Percentiles rank a stretch among this genome's conserved stretches.
These are phyloP conservation scores for Chamaecyparis obtusa DNA, from an alignment of 75 land plant species.

Conservation along the genomic window DNA sequence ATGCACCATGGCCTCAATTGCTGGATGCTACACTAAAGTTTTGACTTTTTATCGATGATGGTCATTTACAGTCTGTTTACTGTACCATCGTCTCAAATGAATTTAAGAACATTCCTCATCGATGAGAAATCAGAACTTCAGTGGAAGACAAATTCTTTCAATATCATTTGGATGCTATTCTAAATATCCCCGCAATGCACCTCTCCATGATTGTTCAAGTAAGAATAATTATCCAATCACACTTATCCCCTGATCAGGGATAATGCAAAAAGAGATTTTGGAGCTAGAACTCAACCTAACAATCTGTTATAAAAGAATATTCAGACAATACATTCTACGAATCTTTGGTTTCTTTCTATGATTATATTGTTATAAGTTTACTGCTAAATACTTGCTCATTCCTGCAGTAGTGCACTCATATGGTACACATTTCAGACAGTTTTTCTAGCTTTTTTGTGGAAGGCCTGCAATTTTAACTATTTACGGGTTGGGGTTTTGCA, in stretches of 20 bases:
- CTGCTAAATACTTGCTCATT: not conserved
- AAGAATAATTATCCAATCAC: not conserved
- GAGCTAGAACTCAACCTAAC: not conserved
- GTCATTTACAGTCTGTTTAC: too few relatives aligned
- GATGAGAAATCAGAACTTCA: too few relatives aligned
- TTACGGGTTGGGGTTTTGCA: conserved; percentile 12
- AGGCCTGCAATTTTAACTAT: not conserved
- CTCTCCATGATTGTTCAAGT: not conserved
- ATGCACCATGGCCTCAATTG: too few relatives aligned
- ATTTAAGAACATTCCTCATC: too few relatives aligned
- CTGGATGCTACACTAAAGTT: too few relatives aligned
- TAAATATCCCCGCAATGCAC: not conserved
- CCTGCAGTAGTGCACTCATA: not conserved
- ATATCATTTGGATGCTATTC: not conserved
- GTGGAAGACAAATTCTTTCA: not conserved
- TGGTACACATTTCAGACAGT: not conserved
- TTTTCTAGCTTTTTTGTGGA: not conserved
- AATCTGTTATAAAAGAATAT: too few relatives aligned
- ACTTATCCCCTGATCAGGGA: not conserved
- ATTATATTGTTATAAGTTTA: not conserved
- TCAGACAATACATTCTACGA: too few relatives aligned
- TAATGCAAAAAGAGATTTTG: not conserved
- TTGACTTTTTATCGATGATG: too few relatives aligned
- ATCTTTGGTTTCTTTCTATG: too few relatives aligned
- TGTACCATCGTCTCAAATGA: too few relatives aligned